Evolutionary conservation across 2,329 filamentous ascomycete genomes (phyloP).

Genomic region (Dactylellina sp.): DNA sequence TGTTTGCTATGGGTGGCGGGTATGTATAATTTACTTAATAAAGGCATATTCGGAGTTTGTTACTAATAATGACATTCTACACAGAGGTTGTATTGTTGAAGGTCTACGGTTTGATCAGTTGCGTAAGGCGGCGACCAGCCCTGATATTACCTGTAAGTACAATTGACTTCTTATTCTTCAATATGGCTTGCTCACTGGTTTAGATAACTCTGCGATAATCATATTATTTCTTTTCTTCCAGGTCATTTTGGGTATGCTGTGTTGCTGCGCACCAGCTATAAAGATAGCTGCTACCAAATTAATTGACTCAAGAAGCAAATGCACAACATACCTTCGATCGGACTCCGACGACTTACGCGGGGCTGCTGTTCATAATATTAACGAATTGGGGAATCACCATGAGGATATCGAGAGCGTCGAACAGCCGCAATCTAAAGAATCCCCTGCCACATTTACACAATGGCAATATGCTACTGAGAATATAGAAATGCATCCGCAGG

Average conservation of each 20-base stretch:
- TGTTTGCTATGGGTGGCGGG: slow-evolving; percentile 38
- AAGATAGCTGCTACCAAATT: slow-evolving; percentile 15
- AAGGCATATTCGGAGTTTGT: not conserved
- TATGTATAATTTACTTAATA: slow-evolving; percentile 15
- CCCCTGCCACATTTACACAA: not conserved
- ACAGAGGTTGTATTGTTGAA: slow-evolving; percentile 36
- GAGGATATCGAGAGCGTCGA: slow-evolving; percentile 4
- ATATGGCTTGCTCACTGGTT: not conserved
- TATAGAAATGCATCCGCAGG: slow-evolving; percentile 2
- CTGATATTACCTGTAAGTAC: slow-evolving; percentile 30
- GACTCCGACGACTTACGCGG: slow-evolving; percentile 17
- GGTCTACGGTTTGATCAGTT: slow-evolving; percentile 18
- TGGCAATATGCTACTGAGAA: not conserved
- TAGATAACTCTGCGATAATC: slow-evolving; percentile 6
- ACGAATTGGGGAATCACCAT: not conserved
- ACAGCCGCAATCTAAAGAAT: not conserved
- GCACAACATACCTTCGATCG: slow-evolving; percentile 21
- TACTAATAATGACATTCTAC: not conserved
- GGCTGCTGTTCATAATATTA: not conserved
- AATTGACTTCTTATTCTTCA: not conserved
- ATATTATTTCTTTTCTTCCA: slow-evolving; percentile 21
- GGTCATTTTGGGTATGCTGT: slow-evolving; percentile 22
- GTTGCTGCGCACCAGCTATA: slow-evolving; percentile 25
- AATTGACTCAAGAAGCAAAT: slow-evolving; percentile 27
- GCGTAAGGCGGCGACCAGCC: slow-evolving; percentile 3